A percentile compares a stretch with the other conserved stretches of the same genome.
These are phyloP conservation scores for Aspergillus steynii DNA, from an alignment of 495 filamentous ascomycete species.

Conservation along the genomic window DNA sequence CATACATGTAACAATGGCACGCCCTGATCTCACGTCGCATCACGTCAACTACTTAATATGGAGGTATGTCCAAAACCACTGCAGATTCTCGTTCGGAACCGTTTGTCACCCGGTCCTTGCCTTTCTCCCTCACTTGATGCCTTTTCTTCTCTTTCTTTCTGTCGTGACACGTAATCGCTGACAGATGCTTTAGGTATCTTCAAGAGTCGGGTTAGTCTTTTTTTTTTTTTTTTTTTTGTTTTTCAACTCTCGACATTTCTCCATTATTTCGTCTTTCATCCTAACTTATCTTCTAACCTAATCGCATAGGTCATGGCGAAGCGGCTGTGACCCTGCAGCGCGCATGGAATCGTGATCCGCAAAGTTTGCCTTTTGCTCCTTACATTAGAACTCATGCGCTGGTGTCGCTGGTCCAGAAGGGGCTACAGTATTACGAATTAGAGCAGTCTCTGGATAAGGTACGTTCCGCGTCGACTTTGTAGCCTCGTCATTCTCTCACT, in stretches of 20 bases:
- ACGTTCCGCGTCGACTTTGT: slow-evolving; percentile 30
- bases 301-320: slow-evolving; percentile 55
- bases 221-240: slow-evolving; percentile 15
- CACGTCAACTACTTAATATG: slow-evolving; percentile 98
- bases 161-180: slow-evolving; percentile 20
- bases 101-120: slow-evolving; percentile 17
- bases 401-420: slow-evolving; percentile 74
- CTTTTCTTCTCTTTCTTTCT: slow-evolving; percentile 14
- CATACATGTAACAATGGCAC: slow-evolving; percentile 53
- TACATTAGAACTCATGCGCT: slow-evolving; percentile 75
- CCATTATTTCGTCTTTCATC: background rate
- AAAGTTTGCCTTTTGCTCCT: slow-evolving; percentile 72
- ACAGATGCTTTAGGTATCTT: slow-evolving; percentile 64
- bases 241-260: slow-evolving; percentile 11
- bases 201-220: slow-evolving; percentile 78
- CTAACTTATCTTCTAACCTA: slow-evolving; percentile 21
- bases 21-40: slow-evolving; percentile 73
- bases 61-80: slow-evolving; percentile 66
- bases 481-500: background rate
- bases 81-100: background rate
- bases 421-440: slow-evolving; percentile 70
- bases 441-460: slow-evolving; percentile 63
- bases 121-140: slow-evolving; percentile 22
- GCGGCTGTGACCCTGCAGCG: slow-evolving; percentile 79
- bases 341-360: slow-evolving; percentile 74